phyloP scores from a whole-genome alignment of 495 filamentous ascomycete genomes.

The Daldinia decipiens region DNA sequence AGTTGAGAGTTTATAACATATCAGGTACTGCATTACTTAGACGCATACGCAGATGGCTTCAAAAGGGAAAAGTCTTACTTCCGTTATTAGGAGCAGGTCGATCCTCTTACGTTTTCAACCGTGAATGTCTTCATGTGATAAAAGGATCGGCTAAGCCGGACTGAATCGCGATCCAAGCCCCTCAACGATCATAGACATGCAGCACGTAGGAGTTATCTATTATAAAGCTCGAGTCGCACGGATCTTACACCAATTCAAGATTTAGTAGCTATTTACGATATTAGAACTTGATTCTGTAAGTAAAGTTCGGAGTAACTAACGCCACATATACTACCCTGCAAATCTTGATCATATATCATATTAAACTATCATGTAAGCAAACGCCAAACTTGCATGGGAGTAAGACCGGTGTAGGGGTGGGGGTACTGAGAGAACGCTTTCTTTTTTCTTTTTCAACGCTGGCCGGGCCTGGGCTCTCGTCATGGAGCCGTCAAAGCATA shows the following conservation, averaged over 20 bases:
- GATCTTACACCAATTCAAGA: slow-evolving; percentile 2
- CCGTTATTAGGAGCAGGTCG: background rate
- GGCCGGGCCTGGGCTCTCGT: background rate
- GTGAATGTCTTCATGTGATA: slow-evolving; percentile 4
- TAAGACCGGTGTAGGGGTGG: background rate
- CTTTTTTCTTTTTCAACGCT: background rate
- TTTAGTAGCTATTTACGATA: background rate
- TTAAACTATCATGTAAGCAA: background rate
- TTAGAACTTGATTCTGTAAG: background rate
- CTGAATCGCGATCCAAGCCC: background rate
- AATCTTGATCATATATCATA: slow-evolving; percentile 8
- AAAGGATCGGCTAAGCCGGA: slow-evolving; percentile 4
- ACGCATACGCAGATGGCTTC: background rate
- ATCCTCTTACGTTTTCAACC: slow-evolving; percentile 18
- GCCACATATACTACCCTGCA: background rate
- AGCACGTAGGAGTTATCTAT: background rate
- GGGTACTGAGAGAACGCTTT: background rate
- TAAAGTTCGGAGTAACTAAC: background rate
- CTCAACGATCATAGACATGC: background rate
- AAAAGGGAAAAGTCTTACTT: background rate
- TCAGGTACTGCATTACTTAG: background rate
- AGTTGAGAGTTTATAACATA: background rate
- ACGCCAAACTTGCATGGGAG: slow-evolving; percentile 16
- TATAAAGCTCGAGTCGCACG: slow-evolving; percentile 11
- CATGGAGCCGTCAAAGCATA: background rate